Evolutionary conservation across 2,329 filamentous ascomycete genomes (phyloP).

Genomic region (Lojkania enalia): DNA sequence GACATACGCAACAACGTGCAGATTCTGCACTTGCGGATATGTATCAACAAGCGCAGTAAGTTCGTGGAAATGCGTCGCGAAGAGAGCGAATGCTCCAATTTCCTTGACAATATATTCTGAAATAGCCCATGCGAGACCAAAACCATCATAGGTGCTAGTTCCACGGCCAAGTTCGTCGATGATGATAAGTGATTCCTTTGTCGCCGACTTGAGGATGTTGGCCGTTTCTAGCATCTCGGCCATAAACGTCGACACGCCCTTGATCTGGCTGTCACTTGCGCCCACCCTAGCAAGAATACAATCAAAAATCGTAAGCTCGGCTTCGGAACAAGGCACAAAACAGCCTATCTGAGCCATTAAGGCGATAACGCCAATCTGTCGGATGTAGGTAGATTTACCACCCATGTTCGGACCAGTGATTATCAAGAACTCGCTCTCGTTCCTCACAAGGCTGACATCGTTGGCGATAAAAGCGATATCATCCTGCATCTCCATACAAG

Average conservation of each 20-base stretch:
- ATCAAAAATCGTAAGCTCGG: conserved; percentile 94
- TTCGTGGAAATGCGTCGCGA: conserved; percentile 98
- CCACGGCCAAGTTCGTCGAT: conserved; percentile 97
- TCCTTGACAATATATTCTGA: conserved; percentile 96
- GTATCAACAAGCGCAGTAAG: conserved; percentile 87
- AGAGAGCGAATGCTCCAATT: conserved; percentile 91
- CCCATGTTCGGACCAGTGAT: conserved; percentile 99
- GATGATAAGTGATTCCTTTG: conserved; percentile 93
- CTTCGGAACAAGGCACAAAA: conserved; percentile 89
- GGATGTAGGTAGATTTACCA: conserved; percentile 97
- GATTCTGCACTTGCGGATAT: conserved; percentile 84
- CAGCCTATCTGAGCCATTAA: conserved; percentile 97
- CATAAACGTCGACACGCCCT: conserved; percentile 99
- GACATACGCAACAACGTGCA: conserved; percentile 96
- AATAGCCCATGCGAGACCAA: conserved; percentile 98
- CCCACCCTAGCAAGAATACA: conserved; percentile 95
- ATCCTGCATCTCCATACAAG: conserved; percentile 98
- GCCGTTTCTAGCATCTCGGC: conserved; percentile 99
- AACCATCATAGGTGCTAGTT: conserved; percentile 97
- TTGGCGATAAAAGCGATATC: conserved; percentile 99
- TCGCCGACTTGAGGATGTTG: conserved; percentile 97
- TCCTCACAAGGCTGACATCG: conserved; percentile 79
- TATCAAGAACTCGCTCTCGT: conserved; percentile 85
- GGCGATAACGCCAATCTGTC: conserved; percentile 94
- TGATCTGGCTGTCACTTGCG: conserved; percentile 93